Evolutionary conservation across 177 flowering plant species (phyloP).

Genomic region (Vitis hybrid): DNA sequence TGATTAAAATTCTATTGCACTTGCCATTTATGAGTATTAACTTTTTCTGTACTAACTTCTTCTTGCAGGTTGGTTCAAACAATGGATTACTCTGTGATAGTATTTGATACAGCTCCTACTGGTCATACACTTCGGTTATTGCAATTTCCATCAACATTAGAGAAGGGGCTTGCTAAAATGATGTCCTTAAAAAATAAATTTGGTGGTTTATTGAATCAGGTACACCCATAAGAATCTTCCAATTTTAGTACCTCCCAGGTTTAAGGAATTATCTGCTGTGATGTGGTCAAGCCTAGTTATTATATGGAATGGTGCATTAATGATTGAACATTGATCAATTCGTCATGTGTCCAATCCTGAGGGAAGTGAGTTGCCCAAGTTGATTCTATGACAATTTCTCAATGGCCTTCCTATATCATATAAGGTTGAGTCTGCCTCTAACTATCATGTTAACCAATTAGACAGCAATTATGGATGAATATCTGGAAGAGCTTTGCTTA

Average conservation of each 20-base stretch:
- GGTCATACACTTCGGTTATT: conserved; percentile 93
- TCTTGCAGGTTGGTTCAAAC: conserved; percentile 84
- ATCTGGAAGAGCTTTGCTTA: too few relatives aligned
- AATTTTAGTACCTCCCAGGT: not conserved
- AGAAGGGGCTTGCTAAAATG: conserved; percentile 86
- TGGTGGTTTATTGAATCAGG: conserved; percentile 91
- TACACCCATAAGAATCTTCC: conserved; percentile 12
- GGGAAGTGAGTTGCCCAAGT: too few relatives aligned
- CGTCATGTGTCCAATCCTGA: too few relatives aligned
- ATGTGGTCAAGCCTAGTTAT: too few relatives aligned
- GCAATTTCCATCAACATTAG: conserved; percentile 92
- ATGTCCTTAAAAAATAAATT: conserved; percentile 90
- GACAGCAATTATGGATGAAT: too few relatives aligned
- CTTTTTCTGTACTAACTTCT: not conserved
- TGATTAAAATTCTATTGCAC: not conserved
- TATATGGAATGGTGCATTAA: too few relatives aligned
- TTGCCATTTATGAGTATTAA: not conserved
- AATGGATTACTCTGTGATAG: conserved; percentile 95
- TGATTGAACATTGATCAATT: too few relatives aligned
- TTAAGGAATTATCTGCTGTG: not conserved
- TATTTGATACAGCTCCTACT: conserved; percentile 98
- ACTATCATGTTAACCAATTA: too few relatives aligned
- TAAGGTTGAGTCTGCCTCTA: too few relatives aligned
- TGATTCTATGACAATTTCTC: too few relatives aligned
- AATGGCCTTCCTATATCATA: too few relatives aligned